A percentile compares a stretch with the other conserved stretches of the same genome.
phyloP scores from a whole-genome alignment of 2,329 filamentous ascomycete genomes.

The Aureobasidium lini region DNA sequence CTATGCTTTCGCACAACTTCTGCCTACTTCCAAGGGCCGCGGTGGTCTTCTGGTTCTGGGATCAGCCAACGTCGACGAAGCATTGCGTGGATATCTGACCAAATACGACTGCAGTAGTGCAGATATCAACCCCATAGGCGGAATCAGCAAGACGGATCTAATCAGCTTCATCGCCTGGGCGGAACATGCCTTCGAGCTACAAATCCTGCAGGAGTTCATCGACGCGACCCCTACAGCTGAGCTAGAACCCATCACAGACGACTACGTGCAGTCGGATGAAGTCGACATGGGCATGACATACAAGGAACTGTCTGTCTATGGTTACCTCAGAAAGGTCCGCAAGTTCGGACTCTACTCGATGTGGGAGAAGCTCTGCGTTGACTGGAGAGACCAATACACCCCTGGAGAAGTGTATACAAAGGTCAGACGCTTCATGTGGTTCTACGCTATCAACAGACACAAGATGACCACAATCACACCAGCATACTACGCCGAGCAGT shows the following conservation, averaged over 20 bases:
- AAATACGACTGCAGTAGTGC: slow-evolving; percentile 59
- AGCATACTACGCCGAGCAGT: slow-evolving; percentile 18
- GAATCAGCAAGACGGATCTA: slow-evolving; percentile 59
- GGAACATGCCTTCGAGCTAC: slow-evolving; percentile 50
- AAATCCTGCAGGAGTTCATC: slow-evolving; percentile 60
- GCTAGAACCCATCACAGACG: slow-evolving; percentile 56
- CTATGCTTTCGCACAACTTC: slow-evolving; percentile 57
- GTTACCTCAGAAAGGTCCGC: slow-evolving; percentile 47
- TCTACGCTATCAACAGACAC: slow-evolving; percentile 58
- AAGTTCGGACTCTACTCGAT: slow-evolving; percentile 49
- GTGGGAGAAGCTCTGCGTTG: slow-evolving; percentile 45
- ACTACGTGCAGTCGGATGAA: slow-evolving; percentile 53
- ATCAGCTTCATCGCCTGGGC: slow-evolving; percentile 66
- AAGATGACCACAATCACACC: slow-evolving; percentile 50
- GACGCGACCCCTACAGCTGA: slow-evolving; percentile 44
- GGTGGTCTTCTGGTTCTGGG: slow-evolving; percentile 59
- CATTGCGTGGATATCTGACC: slow-evolving; percentile 55
- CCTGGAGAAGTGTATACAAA: slow-evolving; percentile 29
- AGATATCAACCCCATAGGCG: slow-evolving; percentile 56
- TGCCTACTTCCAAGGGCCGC: slow-evolving; percentile 53
- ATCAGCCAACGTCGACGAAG: slow-evolving; percentile 58
- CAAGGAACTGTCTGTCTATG: slow-evolving; percentile 46
- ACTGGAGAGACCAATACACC: slow-evolving; percentile 37
- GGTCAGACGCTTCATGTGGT: slow-evolving; percentile 44
- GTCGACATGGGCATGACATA: slow-evolving; percentile 49